phyloP scores from a whole-genome alignment of 2,329 filamentous ascomycete genomes.

The Capronia epimyces region DNA sequence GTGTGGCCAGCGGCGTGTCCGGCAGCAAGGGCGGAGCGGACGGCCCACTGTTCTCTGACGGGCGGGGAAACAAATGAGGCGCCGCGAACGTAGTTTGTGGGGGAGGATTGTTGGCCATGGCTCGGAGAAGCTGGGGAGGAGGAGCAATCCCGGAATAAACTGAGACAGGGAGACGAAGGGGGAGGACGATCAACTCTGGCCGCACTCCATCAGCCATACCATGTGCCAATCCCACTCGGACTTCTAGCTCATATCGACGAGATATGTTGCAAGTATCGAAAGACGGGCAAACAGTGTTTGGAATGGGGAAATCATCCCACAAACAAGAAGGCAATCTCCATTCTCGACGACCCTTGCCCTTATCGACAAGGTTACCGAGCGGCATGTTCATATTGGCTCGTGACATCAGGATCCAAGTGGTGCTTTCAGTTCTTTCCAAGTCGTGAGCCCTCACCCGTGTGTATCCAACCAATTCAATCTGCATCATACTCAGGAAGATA shows the following conservation, averaged over 20 bases:
- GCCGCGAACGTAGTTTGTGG: conserved; percentile 25
- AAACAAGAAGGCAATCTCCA: conserved; percentile 58
- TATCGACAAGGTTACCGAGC: conserved; percentile 54
- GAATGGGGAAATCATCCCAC: conserved; percentile 68
- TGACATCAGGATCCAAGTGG: conserved; percentile 70
- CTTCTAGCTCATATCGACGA: conserved; percentile 75
- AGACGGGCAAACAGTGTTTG: conserved; percentile 78
- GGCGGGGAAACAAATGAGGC: conserved; percentile 7
- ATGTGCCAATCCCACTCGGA: conserved; percentile 72
- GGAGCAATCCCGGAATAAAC: conserved; percentile 86
- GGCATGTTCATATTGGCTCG: conserved; percentile 66
- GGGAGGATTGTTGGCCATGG: conserved; percentile 29
- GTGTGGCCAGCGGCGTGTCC: conserved; percentile 1
- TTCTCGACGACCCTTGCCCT: conserved; percentile 60
- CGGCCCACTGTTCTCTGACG: conserved; percentile 2
- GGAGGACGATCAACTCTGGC: conserved; percentile 72
- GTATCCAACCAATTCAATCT: conserved; percentile 73
- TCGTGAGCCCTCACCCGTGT: conserved; percentile 77
- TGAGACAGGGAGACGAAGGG: conserved; percentile 70
- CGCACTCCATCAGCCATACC: conserved; percentile 52
- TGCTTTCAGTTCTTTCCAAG: conserved; percentile 62
- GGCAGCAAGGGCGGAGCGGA: neutral
- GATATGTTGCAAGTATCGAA: conserved; percentile 86
- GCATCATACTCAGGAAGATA: conserved; percentile 70
- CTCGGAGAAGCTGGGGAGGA: conserved; percentile 65